Percentiles rank a stretch among this genome's conserved stretches.
Conservation (phyloP, 225 moss, liverwort and hornwort genomes). For the Antitrichia curtipendula region DNA sequence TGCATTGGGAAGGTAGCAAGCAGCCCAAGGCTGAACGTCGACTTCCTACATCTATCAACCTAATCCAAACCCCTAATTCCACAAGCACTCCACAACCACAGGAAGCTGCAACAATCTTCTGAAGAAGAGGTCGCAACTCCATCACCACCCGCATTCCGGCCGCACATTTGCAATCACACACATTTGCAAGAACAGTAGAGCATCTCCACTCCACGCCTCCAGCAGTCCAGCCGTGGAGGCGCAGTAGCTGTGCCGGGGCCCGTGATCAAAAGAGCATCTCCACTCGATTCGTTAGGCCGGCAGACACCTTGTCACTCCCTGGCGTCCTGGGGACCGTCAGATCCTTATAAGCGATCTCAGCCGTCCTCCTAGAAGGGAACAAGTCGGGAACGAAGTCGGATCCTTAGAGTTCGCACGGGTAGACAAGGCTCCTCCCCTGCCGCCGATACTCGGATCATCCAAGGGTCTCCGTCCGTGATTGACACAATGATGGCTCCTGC, state of each 20-base stretch:
- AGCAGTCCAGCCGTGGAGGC: background rate
- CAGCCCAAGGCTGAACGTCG: background rate
- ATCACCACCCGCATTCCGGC: background rate
- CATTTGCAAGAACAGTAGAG: background rate
- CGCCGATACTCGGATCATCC: background rate
- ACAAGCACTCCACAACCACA: background rate
- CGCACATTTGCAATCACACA: background rate
- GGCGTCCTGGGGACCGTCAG: background rate
- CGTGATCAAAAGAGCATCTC: background rate
- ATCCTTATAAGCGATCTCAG: background rate
- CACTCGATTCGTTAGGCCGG: background rate
- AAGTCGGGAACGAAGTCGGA: background rate
- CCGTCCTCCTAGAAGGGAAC: background rate
- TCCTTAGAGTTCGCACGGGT: background rate
- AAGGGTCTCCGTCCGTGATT: no score
- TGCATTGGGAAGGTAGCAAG: background rate
- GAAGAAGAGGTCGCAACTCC: background rate
- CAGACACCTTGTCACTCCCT: background rate
- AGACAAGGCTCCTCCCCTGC: background rate
- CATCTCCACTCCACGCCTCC: background rate
- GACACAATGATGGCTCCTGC: no score
- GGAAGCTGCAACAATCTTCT: background rate
- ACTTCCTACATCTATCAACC: background rate
- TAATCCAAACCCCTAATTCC: background rate
- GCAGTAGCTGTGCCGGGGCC: background rate